These are phyloP conservation scores for Aspergillus udagawae DNA, from an alignment of 2,329 filamentous ascomycete genomes.

Conservation along the genomic window DNA sequence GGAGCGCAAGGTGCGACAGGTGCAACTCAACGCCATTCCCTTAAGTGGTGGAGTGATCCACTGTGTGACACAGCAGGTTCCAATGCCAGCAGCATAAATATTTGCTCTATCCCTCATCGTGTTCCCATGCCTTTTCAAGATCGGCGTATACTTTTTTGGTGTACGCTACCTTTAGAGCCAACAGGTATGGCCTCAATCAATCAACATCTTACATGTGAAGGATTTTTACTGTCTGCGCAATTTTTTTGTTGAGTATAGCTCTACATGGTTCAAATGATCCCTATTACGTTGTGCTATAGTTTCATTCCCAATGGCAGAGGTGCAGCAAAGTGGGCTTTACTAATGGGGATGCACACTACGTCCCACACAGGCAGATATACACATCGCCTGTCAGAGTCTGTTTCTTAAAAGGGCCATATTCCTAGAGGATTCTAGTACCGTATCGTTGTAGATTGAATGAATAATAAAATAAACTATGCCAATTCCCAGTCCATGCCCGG, in stretches of 20 bases:
- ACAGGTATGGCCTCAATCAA: not conserved
- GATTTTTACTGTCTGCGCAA: not conserved
- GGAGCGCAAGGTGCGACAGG: slow-evolving; percentile 20
- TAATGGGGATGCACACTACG: not conserved
- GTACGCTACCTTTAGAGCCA: not conserved
- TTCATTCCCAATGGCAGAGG: not conserved
- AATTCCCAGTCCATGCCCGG: not conserved
- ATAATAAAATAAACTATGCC: not conserved
- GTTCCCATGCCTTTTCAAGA: not conserved
- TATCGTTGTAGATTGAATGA: not conserved
- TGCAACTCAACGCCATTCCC: slow-evolving; percentile 23
- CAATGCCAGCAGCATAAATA: not conserved
- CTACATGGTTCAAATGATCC: not conserved
- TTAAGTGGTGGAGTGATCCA: slow-evolving; percentile 27
- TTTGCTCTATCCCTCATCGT: not conserved
- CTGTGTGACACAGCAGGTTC: slow-evolving; percentile 27
- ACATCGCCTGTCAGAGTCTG: not conserved
- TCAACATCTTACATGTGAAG: not conserved
- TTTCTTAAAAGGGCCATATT: not conserved
- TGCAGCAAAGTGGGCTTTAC: not conserved
- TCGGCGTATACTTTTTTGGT: not conserved
- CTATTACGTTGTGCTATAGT: not conserved
- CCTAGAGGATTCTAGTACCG: not conserved
- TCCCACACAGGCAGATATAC: too few species aligned
- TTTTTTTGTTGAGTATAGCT: not conserved